These are phyloP conservation scores for Cladobotryum mycophilum DNA, from an alignment of 2,329 filamentous ascomycete genomes.

Conservation along the genomic window DNA sequence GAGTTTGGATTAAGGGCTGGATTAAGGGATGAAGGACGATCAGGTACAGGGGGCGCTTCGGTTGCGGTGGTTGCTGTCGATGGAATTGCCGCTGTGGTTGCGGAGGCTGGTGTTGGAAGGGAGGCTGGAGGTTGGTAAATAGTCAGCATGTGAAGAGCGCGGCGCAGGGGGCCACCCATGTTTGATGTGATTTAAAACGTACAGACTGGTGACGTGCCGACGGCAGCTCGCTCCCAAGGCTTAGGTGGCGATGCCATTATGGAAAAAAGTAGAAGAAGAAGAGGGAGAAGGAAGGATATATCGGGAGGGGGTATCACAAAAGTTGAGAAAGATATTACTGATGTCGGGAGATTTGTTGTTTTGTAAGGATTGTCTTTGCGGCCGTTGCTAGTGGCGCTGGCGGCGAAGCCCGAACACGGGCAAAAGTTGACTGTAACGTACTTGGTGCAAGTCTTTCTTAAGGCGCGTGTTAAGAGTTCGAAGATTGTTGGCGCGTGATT, in stretches of 20 bases:
- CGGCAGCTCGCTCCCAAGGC: conserved; percentile 76
- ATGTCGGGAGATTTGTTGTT: background rate
- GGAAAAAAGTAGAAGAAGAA: conserved; percentile 5
- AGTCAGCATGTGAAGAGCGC: conserved; percentile 19
- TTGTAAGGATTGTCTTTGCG: conserved; percentile 2
- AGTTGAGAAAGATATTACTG: too few relatives aligned
- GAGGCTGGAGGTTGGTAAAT: conserved; percentile 19
- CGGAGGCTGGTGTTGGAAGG: conserved; percentile 13
- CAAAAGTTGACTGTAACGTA: conserved; percentile 1
- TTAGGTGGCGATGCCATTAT: conserved; percentile 81
- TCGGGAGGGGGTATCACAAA: conserved; percentile 6
- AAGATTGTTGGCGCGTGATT: background rate
- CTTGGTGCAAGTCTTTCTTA: background rate
- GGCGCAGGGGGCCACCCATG: background rate
- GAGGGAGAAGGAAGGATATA: conserved; percentile 3
- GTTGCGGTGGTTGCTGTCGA: conserved; percentile 36
- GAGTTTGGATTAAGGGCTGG: conserved; percentile 83
- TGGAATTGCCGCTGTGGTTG: background rate
- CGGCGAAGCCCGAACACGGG: background rate
- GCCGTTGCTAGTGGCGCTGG: background rate
- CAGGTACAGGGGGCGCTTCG: conserved; percentile 64
- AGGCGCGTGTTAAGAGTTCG: background rate
- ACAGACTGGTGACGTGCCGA: conserved; percentile 6
- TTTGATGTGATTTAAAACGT: background rate
- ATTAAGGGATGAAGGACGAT: conserved; percentile 71